phyloP scores from a whole-genome alignment of 805 yeast species.

The Saturnispora zaruensis region DNA sequence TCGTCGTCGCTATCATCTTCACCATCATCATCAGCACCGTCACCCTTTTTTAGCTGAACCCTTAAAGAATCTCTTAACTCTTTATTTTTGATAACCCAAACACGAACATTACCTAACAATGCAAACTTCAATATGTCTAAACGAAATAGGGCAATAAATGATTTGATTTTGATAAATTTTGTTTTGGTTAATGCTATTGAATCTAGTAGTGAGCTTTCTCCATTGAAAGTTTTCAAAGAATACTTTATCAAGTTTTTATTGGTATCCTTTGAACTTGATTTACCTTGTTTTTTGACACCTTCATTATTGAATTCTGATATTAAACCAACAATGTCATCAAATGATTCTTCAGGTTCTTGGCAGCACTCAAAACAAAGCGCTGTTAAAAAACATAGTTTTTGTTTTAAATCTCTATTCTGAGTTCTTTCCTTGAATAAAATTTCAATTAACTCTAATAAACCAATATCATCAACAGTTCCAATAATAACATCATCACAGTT shows the following conservation, averaged over 20 bases:
- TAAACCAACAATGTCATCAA: constrained; percentile 36
- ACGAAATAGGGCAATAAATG: constrained; percentile 44
- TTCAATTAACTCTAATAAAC: constrained; percentile 19
- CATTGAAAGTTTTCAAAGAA: constrained; percentile 14
- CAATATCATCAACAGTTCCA: constrained; percentile 9
- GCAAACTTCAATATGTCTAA: constrained; percentile 42
- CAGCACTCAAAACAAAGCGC: constrained; percentile 49
- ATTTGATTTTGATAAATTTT: constrained; percentile 37
- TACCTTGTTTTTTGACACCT: constrained; percentile 49
- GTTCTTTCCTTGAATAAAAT: constrained; percentile 17
- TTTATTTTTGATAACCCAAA: constrained; percentile 32
- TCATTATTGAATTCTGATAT: constrained; percentile 34
- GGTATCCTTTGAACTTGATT: constrained; percentile 37
- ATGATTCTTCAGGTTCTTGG: constrained; percentile 34
- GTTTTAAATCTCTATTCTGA: constrained; percentile 1
- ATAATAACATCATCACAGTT: constrained; percentile 20
- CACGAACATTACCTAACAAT: constrained; percentile 43
- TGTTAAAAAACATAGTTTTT: constrained; percentile 47
- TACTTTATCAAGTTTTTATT: background rate
- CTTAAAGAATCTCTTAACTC: constrained; percentile 20
- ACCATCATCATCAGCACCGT: constrained; percentile 7
- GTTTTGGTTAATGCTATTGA: constrained; percentile 36
- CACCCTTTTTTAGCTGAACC: constrained; percentile 11
- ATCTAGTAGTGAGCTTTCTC: constrained; percentile 18
- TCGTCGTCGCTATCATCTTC: constrained; percentile 6